Percentiles rank a stretch among this genome's conserved stretches.
Conservation (phyloP, 257 asterid genomes). For the Solanum sparsipilum region DNA sequence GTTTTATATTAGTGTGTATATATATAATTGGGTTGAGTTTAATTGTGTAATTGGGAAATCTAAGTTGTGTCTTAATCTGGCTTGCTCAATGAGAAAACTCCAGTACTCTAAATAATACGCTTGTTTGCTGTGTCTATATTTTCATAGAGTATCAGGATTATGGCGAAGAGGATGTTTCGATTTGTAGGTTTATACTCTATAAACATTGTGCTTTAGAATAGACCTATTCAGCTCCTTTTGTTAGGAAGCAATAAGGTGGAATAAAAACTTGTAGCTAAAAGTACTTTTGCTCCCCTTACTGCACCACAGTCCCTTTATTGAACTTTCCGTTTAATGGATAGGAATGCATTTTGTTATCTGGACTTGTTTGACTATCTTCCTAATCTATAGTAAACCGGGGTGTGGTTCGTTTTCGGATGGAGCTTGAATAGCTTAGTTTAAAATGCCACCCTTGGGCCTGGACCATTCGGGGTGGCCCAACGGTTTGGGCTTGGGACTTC, state of each 20-base stretch:
- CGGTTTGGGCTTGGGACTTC: too few species aligned
- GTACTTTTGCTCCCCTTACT: neutral
- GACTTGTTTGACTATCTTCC: neutral
- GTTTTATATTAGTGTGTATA: neutral
- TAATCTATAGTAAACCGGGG: neutral
- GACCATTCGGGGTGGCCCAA: too few species aligned
- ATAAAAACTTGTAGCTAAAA: neutral
- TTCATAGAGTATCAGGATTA: neutral
- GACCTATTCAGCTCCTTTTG: neutral
- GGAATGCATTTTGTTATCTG: neutral
- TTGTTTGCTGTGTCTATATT: neutral
- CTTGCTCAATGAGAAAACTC: neutral
- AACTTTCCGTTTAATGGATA: neutral
- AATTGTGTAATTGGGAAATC: neutral
- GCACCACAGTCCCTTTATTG: neutral
- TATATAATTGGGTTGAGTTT: neutral
- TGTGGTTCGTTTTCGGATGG: neutral
- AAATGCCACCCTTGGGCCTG: neutral
- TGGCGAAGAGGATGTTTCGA: neutral
- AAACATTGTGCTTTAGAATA: neutral
- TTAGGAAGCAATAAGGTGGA: neutral
- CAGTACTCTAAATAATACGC: neutral
- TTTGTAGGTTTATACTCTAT: neutral
- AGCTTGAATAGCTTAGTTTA: neutral
- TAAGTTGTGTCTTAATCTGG: neutral